phyloP scores from a whole-genome alignment of 2,329 filamentous ascomycete genomes.

The Daldinia eschscholtzii region DNA sequence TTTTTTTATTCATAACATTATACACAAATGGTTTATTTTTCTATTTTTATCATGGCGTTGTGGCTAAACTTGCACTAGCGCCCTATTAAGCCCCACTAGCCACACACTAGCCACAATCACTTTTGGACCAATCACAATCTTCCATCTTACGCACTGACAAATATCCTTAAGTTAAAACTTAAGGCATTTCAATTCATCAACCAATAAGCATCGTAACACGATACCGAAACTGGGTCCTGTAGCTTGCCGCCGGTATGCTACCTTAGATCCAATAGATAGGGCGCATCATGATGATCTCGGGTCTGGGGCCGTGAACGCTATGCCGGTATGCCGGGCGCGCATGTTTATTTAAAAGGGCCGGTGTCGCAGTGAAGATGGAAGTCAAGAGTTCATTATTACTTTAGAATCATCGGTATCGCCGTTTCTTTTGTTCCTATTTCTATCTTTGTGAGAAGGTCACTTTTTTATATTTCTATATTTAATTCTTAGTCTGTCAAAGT shows the following conservation, averaged over 20 bases:
- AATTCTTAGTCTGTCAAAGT: neutral
- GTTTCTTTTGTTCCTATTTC: slow-evolving; percentile 9
- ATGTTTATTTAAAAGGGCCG: slow-evolving; percentile 22
- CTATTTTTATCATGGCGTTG: too few relatives aligned
- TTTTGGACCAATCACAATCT: too few relatives aligned
- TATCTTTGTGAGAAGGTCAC: neutral
- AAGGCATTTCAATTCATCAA: too few relatives aligned
- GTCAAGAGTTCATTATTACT: slow-evolving; percentile 13
- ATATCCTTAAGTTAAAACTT: too few relatives aligned
- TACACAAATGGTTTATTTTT: too few relatives aligned
- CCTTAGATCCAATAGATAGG: slow-evolving; percentile 24
- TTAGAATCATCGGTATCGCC: neutral
- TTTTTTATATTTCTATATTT: neutral
- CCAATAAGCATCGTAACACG: slow-evolving; percentile 35
- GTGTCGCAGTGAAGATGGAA: neutral
- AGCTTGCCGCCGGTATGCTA: slow-evolving; percentile 29
- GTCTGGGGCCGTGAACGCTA: slow-evolving; percentile 11
- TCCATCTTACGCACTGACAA: too few relatives aligned
- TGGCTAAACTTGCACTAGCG: too few relatives aligned
- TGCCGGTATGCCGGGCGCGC: slow-evolving; percentile 3
- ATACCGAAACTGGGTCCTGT: slow-evolving; percentile 9
- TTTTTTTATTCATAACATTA: too few relatives aligned
- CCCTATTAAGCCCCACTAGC: too few relatives aligned
- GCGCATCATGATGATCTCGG: slow-evolving; percentile 22
- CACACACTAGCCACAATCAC: too few relatives aligned